phyloP scores from a whole-genome alignment of 1,139 yeast species.

The Arxiozyma bovina region DNA sequence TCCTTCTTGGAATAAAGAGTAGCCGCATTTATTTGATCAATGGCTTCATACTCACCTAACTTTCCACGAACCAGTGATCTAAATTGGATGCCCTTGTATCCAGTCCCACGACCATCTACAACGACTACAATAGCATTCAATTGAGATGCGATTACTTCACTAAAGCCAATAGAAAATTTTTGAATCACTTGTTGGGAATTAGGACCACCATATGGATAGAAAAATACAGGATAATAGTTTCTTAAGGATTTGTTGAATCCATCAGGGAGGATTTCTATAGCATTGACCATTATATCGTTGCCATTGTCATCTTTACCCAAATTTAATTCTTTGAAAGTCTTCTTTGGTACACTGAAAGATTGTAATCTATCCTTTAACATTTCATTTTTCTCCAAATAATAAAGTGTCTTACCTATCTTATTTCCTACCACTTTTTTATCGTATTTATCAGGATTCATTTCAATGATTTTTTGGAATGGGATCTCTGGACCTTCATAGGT shows the following conservation, averaged over 20 bases:
- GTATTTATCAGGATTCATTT: not conserved
- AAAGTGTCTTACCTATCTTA: slow-evolving; percentile 26
- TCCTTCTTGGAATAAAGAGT: slow-evolving; percentile 44
- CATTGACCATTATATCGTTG: slow-evolving; percentile 41
- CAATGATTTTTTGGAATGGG: slow-evolving; percentile 56
- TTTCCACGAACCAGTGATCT: slow-evolving; percentile 58
- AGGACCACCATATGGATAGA: slow-evolving; percentile 78
- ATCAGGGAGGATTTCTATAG: slow-evolving; percentile 56
- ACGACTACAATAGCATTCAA: slow-evolving; percentile 66
- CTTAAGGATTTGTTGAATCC: slow-evolving; percentile 42
- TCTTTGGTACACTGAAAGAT: slow-evolving; percentile 42
- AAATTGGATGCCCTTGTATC: slow-evolving; percentile 51
- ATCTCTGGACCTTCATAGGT: slow-evolving; percentile 57
- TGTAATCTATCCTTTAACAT: slow-evolving; percentile 35
- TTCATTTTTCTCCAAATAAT: slow-evolving; percentile 43
- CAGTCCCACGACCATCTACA: slow-evolving; percentile 80
- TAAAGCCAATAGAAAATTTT: slow-evolving; percentile 46
- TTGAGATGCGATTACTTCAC: slow-evolving; percentile 59
- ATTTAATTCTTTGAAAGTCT: slow-evolving; percentile 40
- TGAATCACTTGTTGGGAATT: slow-evolving; percentile 62
- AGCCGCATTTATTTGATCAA: slow-evolving; percentile 65
- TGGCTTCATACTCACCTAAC: slow-evolving; percentile 59
- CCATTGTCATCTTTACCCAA: slow-evolving; percentile 41
- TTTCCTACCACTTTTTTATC: slow-evolving; percentile 21
- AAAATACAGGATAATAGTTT: slow-evolving; percentile 56